Evolutionary conservation across 257 asterid genomes (phyloP).

Genomic region (Jacaranda mimosifolia): DNA sequence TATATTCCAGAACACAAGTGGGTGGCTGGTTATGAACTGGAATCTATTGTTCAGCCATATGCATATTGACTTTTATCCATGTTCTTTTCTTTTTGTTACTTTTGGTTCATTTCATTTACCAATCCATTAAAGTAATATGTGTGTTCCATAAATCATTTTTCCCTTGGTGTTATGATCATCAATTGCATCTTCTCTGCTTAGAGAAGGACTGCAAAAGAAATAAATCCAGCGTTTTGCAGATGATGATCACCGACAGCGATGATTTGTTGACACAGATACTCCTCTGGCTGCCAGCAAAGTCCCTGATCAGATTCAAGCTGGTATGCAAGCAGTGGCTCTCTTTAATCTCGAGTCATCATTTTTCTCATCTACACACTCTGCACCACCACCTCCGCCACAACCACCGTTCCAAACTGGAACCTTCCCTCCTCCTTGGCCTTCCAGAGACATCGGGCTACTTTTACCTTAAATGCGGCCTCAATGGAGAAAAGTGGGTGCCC

Average conservation of each 20-base stretch:
- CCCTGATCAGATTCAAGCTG: conserved; percentile 49
- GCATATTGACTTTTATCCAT: conserved; percentile 8
- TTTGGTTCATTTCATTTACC: conserved; percentile 2
- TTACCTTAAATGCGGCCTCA: conserved; percentile 30
- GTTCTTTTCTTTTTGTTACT: not conserved
- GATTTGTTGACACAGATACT: conserved; percentile 45
- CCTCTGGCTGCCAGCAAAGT: conserved; percentile 45
- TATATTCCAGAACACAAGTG: not conserved
- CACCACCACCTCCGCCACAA: conserved; percentile 29
- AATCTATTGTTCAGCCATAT: not conserved
- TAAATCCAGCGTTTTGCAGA: not conserved
- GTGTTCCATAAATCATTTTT: not conserved
- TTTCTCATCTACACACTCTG: conserved; percentile 42
- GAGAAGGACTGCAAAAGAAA: not conserved
- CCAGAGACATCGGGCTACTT: conserved; percentile 24
- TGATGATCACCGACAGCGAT: conserved; percentile 19
- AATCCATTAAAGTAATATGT: not conserved
- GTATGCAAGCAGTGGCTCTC: conserved; percentile 48
- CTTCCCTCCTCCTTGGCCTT: conserved; percentile 41
- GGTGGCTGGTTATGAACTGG: not conserved
- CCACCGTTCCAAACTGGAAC: conserved; percentile 17
- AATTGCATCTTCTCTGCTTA: conserved; percentile 7
- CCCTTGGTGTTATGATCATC: not conserved
- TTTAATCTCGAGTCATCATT: conserved; percentile 43
- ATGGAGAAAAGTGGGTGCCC: conserved; percentile 26